Evolutionary conservation across 805 yeast species (phyloP), one percentile per base, ranked within the genome.

Genomic region (Metschnikowia cerradonensis): DNA sequence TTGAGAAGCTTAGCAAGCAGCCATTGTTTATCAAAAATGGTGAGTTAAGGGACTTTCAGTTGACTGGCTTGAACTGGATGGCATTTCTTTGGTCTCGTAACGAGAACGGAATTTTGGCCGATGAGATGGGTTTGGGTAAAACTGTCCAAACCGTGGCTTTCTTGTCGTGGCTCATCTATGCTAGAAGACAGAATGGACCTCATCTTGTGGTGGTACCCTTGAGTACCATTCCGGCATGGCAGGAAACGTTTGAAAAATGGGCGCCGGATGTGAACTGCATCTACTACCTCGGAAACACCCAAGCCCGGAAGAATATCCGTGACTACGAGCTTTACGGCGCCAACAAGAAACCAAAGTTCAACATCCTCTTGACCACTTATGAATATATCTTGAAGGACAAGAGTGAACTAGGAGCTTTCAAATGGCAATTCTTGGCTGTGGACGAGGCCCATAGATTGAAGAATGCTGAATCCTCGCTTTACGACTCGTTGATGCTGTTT

Each of bases 1-100:
- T 94, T 67, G 96, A 90, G 67, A 94, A 92, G 65, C 75, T 94
- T 47, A 79, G 80, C 30, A 78, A 78, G 48, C 99, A 94, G 70
- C 99, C 99, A 0, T 77, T 84, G 13, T 94, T 86, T 63, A 84
- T 94, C 57, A 90, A 90, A 65, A 84, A 86, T 62, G 97, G 97
- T 46, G 94, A 87, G 66, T 77, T 94, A 56, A 82, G 99, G 67
- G 99, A 94, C 72, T 94, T 94, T 80, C 99, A 94, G 74, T 78
- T 94, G 67, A 94, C 99, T 0, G 99, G 99, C 50, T 79, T 94
- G 55, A 94, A 94, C 69, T 94, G 99, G 99, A 94, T 94, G 99
- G 99, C 99, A 0, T 94, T 92, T 66, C 73, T 94, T 54, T 94
- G 99, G 99, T 89, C 96, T 3, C 81, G 97, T 62, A 89, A 92